Evolutionary conservation across 1,284 basidiomycete genomes (phyloP).

Genomic region (Spongispora temasekensis): DNA sequence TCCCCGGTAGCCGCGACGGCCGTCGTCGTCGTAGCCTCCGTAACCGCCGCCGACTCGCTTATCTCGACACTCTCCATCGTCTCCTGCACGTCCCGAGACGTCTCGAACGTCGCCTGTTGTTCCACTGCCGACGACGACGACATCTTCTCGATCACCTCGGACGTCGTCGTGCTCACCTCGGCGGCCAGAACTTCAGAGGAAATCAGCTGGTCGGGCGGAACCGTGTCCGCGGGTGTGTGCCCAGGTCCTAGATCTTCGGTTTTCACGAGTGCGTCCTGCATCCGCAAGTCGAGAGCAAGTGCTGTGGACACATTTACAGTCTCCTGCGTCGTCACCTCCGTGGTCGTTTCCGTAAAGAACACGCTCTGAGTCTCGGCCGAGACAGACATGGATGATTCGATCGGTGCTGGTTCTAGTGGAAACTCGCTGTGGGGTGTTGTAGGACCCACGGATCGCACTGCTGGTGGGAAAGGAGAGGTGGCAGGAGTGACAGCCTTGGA

Average conservation of each 20-base stretch:
- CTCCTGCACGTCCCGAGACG: not conserved
- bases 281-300: slow-evolving; percentile 15
- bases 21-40: not conserved
- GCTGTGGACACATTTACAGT: not conserved
- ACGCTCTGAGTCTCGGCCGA: slow-evolving; percentile 10
- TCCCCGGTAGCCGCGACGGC: not conserved
- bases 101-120: not conserved
- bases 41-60: not conserved
- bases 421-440: slow-evolving; percentile 23
- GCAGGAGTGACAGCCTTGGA: slow-evolving; percentile 33
- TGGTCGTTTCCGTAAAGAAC: not conserved
- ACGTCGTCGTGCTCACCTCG: not conserved
- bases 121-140: not conserved
- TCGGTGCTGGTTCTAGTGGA: slow-evolving; percentile 11
- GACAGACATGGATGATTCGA: slow-evolving; percentile 11
- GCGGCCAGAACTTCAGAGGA: not conserved
- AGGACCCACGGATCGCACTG: slow-evolving; percentile 21
- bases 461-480: slow-evolving; percentile 24
- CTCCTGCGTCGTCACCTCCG: slow-evolving; percentile 1
- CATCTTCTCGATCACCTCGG: not conserved
- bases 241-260: slow-evolving; percentile 11
- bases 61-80: not conserved
- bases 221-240: slow-evolving; percentile 31
- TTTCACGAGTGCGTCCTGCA: not conserved
- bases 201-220: slow-evolving; percentile 22